Percentiles rank a stretch among this genome's conserved stretches.
These are phyloP conservation scores for Pecoramyces ruminantium DNA, from an alignment of 192 early-diverging fungal genomes.

Conservation along the genomic window DNA sequence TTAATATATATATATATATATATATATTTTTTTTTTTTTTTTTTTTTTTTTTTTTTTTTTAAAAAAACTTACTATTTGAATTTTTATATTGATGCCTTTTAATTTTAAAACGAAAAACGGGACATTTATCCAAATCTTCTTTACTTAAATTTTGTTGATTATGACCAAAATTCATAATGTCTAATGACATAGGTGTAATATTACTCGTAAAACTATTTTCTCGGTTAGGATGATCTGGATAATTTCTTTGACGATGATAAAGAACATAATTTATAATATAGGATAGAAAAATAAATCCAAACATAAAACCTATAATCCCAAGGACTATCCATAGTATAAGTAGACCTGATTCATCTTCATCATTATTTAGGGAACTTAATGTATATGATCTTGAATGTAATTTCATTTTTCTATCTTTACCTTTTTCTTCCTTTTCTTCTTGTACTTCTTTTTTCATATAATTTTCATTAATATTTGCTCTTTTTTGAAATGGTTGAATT, in stretches of 20 bases:
- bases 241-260: neutral
- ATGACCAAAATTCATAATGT: neutral
- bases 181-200: neutral
- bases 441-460: neutral
- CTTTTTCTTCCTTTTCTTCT: neutral
- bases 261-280: neutral
- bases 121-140: neutral
- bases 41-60: neutral
- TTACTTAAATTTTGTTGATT: neutral
- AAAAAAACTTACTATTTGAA: neutral
- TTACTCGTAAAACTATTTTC: neutral
- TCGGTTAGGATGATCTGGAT: neutral
- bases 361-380: neutral
- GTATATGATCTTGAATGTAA: neutral
- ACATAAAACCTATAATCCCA: neutral
- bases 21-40: neutral
- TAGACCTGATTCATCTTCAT: neutral
- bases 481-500: no score
- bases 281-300: neutral
- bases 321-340: neutral
- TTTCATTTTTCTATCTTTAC: neutral
- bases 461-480: no score
- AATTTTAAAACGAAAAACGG: neutral
- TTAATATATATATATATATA: neutral
- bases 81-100: neutral